Percentiles rank a stretch among this genome's conserved stretches.
Evolutionary conservation across 179 eudicot species (phyloP).

Genomic region (Spergularia azorica): DNA sequence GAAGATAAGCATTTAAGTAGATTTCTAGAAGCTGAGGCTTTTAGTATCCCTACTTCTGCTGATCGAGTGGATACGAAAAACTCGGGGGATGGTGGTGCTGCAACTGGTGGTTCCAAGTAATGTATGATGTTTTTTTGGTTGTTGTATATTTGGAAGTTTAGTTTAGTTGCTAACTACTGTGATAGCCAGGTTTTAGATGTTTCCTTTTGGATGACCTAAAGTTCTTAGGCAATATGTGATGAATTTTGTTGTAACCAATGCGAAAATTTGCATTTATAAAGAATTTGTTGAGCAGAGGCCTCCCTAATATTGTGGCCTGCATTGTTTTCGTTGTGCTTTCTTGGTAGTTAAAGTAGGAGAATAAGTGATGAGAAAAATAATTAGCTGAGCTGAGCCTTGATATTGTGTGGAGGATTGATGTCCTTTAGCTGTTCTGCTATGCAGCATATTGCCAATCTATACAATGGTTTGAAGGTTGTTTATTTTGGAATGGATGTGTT

Average conservation of each 20-base stretch:
- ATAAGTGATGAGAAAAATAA: not conserved
- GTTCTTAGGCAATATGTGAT: slow-evolving; percentile 18
- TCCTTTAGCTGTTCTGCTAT: not conserved
- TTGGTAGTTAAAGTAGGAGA: not conserved
- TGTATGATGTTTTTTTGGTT: slow-evolving; percentile 10
- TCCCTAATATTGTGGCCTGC: too few species aligned
- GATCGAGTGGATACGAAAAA: slow-evolving; percentile 37
- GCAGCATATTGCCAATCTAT: not conserved
- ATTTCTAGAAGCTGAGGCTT: slow-evolving; percentile 77
- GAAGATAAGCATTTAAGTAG: slow-evolving; percentile 86
- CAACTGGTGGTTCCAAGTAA: slow-evolving; percentile 40
- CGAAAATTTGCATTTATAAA: not conserved
- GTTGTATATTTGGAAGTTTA: slow-evolving; percentile 19
- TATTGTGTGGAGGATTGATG: not conserved
- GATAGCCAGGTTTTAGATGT: slow-evolving; percentile 5
- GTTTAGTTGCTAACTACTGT: slow-evolving; percentile 21
- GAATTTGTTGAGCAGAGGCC: not conserved
- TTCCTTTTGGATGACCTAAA: not conserved
- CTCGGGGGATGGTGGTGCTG: slow-evolving; percentile 27
- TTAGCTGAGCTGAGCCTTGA: not conserved
- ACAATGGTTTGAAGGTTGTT: not conserved
- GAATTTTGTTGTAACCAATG: not conserved
- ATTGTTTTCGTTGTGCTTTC: not conserved
- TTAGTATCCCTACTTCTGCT: slow-evolving; percentile 29
- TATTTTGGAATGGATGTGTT: not conserved